Evolutionary conservation across 768 basidiomycete species (phyloP).

Genomic region (Hysterangium stoloniferum): DNA sequence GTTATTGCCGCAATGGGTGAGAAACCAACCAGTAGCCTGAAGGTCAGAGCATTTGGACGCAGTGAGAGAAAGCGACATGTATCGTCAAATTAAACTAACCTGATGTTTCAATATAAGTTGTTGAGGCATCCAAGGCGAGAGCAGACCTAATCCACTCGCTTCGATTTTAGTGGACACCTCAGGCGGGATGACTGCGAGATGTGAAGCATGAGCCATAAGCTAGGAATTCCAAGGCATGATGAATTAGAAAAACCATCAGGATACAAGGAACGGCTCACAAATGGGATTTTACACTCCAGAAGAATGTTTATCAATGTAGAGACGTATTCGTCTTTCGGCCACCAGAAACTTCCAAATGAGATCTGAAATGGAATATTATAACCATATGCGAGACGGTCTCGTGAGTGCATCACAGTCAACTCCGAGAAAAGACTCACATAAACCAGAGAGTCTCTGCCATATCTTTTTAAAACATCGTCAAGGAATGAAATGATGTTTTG

Average conservation of each 20-base stretch:
- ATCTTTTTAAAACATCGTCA: constrained; percentile 9
- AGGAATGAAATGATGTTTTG: constrained; percentile 17
- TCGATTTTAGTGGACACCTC: constrained; percentile 15
- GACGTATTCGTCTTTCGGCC: constrained; percentile 18
- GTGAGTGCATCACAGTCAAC: background rate
- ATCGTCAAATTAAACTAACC: constrained; percentile 10
- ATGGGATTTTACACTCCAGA: constrained; percentile 18
- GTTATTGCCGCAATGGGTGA: constrained; percentile 22
- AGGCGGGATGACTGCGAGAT: constrained; percentile 12
- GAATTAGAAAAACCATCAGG: background rate
- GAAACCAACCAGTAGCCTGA: constrained; percentile 21
- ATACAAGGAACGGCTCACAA: constrained; percentile 14
- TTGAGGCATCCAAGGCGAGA: constrained; percentile 20
- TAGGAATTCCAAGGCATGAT: background rate
- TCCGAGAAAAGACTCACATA: constrained; percentile 14
- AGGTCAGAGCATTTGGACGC: background rate
- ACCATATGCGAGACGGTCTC: background rate
- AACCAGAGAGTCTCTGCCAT: constrained; percentile 17
- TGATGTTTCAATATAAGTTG: constrained; percentile 19
- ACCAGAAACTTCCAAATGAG: constrained; percentile 20
- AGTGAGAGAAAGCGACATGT: background rate
- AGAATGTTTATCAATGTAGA: constrained; percentile 20
- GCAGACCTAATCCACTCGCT: constrained; percentile 14
- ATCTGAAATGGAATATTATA: constrained; percentile 11
- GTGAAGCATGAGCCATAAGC: constrained; percentile 19